These are phyloP conservation scores for Lichtheimia ramosa DNA, from an alignment of 371 early-diverging fungal species.

Conservation along the genomic window DNA sequence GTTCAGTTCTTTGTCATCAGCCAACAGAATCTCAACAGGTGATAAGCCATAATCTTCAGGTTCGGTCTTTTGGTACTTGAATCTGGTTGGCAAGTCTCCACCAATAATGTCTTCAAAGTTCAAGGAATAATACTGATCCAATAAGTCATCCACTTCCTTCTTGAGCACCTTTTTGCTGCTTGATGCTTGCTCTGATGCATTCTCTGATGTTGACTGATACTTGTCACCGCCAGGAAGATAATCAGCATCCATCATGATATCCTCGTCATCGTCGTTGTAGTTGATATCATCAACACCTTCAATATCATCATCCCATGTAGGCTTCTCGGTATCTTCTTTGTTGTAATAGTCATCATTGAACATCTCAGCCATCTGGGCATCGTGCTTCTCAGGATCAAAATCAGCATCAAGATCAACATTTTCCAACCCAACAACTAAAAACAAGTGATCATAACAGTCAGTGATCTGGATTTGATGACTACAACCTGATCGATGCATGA, in stretches of 20 bases:
- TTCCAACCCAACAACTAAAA: constrained; percentile 64
- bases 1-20: constrained; percentile 89
- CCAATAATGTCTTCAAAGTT: constrained; percentile 94
- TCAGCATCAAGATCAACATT: constrained; percentile 86
- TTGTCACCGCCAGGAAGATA: constrained; percentile 75
- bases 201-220: constrained; percentile 27
- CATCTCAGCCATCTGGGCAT: constrained; percentile 75
- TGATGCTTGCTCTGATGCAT: background rate
- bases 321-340: constrained; percentile 61
- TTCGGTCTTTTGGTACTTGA: constrained; percentile 86
- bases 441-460: constrained; percentile 7
- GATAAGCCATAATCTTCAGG: constrained; percentile 76
- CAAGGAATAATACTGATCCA: constrained; percentile 91
- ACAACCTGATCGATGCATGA: background rate
- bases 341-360: constrained; percentile 78
- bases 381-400: constrained; percentile 85
- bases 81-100: constrained; percentile 84
- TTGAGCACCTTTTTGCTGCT: constrained; percentile 12
- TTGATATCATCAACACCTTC: constrained; percentile 20
- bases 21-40: constrained; percentile 82
- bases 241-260: constrained; percentile 88
- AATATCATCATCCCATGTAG: constrained; percentile 85
- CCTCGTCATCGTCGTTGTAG: constrained; percentile 44
- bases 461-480: too few species aligned
- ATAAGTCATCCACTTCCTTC: constrained; percentile 51